Conservation (phyloP, 257 asterid species). For the Rhazya stricta region DNA sequence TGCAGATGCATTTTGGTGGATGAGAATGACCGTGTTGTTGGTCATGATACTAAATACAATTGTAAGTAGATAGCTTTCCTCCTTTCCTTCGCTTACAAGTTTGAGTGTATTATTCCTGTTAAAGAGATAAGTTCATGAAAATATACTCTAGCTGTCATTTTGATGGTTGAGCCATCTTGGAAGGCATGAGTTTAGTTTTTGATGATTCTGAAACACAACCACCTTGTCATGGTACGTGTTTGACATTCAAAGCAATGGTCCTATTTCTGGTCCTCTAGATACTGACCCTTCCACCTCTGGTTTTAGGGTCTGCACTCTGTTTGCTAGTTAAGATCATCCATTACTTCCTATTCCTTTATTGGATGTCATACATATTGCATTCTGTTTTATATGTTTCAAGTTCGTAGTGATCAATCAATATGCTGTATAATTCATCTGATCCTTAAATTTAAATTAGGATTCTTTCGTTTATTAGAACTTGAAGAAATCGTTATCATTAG, state of each 20-base stretch:
- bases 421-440: background rate
- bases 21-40: constrained; percentile 77
- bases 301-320: background rate
- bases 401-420: background rate
- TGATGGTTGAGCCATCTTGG: background rate
- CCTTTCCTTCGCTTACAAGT: background rate
- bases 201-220: background rate
- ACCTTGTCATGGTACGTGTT: background rate
- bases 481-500: background rate
- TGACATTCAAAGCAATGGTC: no score
- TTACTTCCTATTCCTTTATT: background rate
- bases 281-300: background rate
- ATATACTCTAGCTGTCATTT: background rate
- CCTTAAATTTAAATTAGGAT: background rate
- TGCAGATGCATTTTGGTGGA: constrained; percentile 94
- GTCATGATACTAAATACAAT: constrained; percentile 88
- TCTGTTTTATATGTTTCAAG: background rate
- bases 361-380: background rate
- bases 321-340: background rate
- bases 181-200: background rate
- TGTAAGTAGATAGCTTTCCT: constrained; percentile 45
- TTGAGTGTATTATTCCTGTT: background rate
- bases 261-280: background rate
- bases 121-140: background rate
- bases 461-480: background rate